Evolutionary conservation across 2,329 filamentous ascomycete species (phyloP).

Genomic region (Thyridium curvatum): DNA sequence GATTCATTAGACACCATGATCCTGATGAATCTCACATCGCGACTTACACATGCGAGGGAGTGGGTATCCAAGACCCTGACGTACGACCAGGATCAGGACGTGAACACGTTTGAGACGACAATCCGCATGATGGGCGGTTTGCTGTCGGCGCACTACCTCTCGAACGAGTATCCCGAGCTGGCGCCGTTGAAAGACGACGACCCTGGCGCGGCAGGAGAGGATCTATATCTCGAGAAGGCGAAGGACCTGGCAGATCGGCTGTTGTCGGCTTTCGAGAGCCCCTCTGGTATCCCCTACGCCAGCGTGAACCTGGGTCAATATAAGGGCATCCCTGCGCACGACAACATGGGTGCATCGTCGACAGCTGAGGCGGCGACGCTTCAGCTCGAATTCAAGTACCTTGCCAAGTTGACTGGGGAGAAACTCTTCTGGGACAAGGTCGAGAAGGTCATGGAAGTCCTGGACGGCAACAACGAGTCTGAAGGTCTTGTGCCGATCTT

Average conservation of each 20-base stretch:
- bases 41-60: conserved; percentile 75
- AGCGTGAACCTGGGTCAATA: conserved; percentile 81
- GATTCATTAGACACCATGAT: conserved; percentile 96
- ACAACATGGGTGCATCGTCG: conserved; percentile 80
- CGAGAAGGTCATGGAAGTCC: conserved; percentile 85
- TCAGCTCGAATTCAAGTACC: conserved; percentile 95
- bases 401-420: conserved; percentile 91
- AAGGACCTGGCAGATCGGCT: conserved; percentile 86
- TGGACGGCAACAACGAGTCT: conserved; percentile 77
- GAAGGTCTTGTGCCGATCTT: conserved; percentile 91
- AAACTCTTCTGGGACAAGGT: conserved; percentile 85
- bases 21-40: conserved; percentile 91
- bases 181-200: conserved; percentile 70
- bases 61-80: conserved; percentile 79
- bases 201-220: conserved; percentile 68
- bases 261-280: conserved; percentile 79
- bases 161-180: conserved; percentile 71
- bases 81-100: conserved; percentile 90
- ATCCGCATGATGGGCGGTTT: conserved; percentile 95
- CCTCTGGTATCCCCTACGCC: conserved; percentile 81
- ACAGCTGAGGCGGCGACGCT: conserved; percentile 89
- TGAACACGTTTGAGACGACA: conserved; percentile 96
- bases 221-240: conserved; percentile 93
- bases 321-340: conserved; percentile 73
- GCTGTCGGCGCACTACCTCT: conserved; percentile 91